Percentiles rank a stretch among this genome's conserved stretches.
These are phyloP conservation scores for Tetrahymena thermophila DNA, from an alignment of 73 alveolate species.

Conservation along the genomic window DNA sequence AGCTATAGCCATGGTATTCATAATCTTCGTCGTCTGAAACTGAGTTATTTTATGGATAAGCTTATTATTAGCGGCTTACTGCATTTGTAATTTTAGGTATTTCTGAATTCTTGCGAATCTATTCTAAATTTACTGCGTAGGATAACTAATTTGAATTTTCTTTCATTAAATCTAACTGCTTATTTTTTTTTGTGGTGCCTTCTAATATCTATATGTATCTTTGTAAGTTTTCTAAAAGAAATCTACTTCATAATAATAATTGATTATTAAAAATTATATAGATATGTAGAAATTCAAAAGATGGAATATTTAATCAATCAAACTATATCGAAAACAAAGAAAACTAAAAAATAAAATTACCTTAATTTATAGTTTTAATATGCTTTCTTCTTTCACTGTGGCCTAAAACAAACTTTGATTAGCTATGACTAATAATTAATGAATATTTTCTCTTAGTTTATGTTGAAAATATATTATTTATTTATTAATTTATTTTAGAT, in stretches of 20 bases:
- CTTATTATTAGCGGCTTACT: neutral
- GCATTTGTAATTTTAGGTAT: neutral
- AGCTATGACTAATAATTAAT: neutral
- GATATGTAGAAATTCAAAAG: too few relatives aligned
- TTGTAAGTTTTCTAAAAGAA: too few relatives aligned
- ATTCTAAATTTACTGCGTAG: neutral
- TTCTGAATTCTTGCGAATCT: neutral
- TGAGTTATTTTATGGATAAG: neutral
- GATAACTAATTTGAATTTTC: neutral
- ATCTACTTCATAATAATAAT: too few relatives aligned
- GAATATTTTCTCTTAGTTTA: neutral
- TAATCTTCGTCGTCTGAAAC: neutral
- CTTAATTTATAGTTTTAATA: too few relatives aligned
- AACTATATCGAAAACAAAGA: too few relatives aligned
- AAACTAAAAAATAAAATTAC: too few relatives aligned
- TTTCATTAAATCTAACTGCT: neutral
- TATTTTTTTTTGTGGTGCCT: neutral
- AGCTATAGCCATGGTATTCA: neutral
- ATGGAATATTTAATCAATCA: too few relatives aligned
- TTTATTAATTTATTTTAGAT: neutral
- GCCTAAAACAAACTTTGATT: too few relatives aligned
- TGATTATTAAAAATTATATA: too few relatives aligned
- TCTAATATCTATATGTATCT: too few relatives aligned
- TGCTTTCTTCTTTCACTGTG: too few relatives aligned
- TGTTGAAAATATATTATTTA: neutral